These are phyloP conservation scores for Botrytis paeoniae DNA, from an alignment of 2,329 filamentous ascomycete genomes.

Conservation along the genomic window DNA sequence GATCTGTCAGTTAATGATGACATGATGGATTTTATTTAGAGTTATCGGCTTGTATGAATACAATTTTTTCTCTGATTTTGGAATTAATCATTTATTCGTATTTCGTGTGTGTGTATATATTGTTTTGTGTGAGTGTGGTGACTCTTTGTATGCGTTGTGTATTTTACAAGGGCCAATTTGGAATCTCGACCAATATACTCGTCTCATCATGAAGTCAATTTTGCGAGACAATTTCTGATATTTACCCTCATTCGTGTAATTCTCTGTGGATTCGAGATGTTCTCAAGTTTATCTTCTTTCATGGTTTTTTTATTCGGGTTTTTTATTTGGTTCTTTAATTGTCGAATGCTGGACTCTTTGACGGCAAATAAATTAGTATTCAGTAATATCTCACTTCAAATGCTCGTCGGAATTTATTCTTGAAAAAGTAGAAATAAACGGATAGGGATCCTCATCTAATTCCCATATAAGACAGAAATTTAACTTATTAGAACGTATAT, in stretches of 20 bases:
- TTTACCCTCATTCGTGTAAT: neutral
- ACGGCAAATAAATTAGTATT: too few relatives aligned
- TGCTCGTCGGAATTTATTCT: neutral
- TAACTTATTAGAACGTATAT: neutral
- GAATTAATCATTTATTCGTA: neutral
- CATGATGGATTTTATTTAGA: slow-evolving; percentile 10
- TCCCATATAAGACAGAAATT: neutral
- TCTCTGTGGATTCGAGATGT: neutral
- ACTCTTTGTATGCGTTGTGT: neutral
- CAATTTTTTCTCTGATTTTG: neutral
- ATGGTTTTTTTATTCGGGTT: neutral
- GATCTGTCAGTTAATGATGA: slow-evolving; percentile 6
- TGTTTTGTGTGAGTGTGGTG: fast-evolving
- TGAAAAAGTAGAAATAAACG: neutral
- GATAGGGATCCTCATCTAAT: neutral
- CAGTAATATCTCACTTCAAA: neutral
- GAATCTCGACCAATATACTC: neutral
- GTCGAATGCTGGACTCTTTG: neutral
- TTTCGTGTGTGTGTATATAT: neutral
- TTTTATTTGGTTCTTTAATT: too few relatives aligned
- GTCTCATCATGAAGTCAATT: neutral
- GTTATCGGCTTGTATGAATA: slow-evolving; percentile 18
- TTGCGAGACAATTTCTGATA: neutral
- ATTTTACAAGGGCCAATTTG: neutral
- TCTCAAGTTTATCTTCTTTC: too few relatives aligned